Conservation (phyloP, 495 filamentous ascomycete species). For the Podospora didyma region DNA sequence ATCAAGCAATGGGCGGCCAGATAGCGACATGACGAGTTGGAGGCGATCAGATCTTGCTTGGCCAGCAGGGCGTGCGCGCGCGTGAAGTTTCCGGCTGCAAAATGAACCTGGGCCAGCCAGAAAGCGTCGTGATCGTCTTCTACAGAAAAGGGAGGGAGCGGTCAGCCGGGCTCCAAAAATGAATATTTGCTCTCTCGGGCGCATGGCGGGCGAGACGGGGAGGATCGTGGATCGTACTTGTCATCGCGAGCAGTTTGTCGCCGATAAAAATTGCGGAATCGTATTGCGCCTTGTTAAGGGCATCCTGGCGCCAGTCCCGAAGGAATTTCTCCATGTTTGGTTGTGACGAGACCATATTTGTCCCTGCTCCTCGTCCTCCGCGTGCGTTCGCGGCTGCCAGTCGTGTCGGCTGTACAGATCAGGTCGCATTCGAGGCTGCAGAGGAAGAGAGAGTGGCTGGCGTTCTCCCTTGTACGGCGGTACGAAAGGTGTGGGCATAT, state of each 20-base stretch:
- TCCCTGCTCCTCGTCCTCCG: neutral
- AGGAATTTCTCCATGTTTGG: conserved; percentile 81
- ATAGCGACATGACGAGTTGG: conserved; percentile 82
- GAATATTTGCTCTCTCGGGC: neutral
- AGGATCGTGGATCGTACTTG: conserved; percentile 54
- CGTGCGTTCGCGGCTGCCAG: neutral
- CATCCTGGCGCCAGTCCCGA: conserved; percentile 88
- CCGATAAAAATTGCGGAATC: conserved; percentile 94
- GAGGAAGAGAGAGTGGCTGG: no score
- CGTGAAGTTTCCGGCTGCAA: conserved; percentile 87
- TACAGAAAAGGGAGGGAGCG: conserved; percentile 29
- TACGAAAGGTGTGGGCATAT: no score
- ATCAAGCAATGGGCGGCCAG: conserved; percentile 91
- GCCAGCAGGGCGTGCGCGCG: conserved; percentile 80
- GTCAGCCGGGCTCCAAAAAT: conserved; percentile 13
- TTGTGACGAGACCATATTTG: conserved; percentile 20
- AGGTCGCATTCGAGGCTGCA: no score
- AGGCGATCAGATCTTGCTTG: conserved; percentile 77
- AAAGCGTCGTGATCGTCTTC: conserved; percentile 89
- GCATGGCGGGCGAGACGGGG: neutral
- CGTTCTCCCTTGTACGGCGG: no score
- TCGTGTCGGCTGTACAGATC: no score
- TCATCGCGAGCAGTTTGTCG: conserved; percentile 92
- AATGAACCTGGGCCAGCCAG: conserved; percentile 92
- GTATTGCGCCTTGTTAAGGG: conserved; percentile 87